phyloP scores from a whole-genome alignment of 164 flowering plant species.

The Nelumbo lutea region DNA sequence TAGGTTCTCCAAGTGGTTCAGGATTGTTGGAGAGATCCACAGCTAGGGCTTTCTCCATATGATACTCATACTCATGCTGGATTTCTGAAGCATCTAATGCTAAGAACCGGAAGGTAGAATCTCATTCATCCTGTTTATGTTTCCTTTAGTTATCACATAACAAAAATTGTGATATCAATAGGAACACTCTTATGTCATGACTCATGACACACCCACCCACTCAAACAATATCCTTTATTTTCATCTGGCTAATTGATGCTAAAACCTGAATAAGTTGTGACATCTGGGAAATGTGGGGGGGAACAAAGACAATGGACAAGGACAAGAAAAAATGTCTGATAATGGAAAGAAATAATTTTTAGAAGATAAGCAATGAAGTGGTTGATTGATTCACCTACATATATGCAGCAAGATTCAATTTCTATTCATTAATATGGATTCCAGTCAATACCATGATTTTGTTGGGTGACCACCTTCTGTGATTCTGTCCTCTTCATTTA shows the following conservation, averaged over 20 bases:
- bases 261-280: slow-evolving; percentile 5
- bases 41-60: slow-evolving; percentile 70
- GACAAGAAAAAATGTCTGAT: too few relatives aligned
- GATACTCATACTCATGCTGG: slow-evolving; percentile 75
- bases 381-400: background rate
- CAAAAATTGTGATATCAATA: too few relatives aligned
- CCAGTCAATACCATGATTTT: background rate
- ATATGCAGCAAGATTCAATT: background rate
- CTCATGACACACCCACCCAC: too few relatives aligned
- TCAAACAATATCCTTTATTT: too few relatives aligned
- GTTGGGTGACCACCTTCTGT: background rate
- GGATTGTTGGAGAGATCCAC: slow-evolving; percentile 75
- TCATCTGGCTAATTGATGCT: background rate
- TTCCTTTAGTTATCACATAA: too few relatives aligned
- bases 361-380: background rate
- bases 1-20: slow-evolving; percentile 84
- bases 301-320: too few relatives aligned
- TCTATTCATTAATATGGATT: background rate
- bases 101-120: slow-evolving; percentile 83
- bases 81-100: slow-evolving; percentile 86
- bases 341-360: too few relatives aligned
- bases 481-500: too few relatives aligned
- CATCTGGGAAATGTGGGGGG: too few relatives aligned
- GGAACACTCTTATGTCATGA: too few relatives aligned
- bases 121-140: too few relatives aligned